Conservation (phyloP, 495 filamentous ascomycete genomes). For the Penicillium paxilli region DNA sequence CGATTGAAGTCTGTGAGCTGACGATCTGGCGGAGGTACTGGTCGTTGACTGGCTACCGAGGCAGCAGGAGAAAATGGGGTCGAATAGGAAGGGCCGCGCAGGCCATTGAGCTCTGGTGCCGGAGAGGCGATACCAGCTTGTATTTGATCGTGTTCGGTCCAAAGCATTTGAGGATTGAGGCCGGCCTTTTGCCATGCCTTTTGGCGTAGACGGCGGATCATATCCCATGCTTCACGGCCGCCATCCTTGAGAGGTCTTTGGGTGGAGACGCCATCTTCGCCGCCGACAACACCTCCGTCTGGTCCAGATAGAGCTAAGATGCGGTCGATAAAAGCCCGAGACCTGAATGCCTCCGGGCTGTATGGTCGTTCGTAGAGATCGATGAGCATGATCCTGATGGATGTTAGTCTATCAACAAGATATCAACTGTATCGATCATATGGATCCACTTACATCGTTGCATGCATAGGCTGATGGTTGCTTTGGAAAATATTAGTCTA, state of each 20-base stretch:
- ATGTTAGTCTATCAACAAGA: conserved; percentile 1
- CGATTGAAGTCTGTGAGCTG: conserved; percentile 35
- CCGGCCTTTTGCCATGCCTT: conserved; percentile 53
- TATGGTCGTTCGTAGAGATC: conserved; percentile 54
- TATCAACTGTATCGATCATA: no score
- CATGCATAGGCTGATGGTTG: conserved; percentile 58
- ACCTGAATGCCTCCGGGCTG: conserved; percentile 47
- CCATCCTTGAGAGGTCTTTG: conserved; percentile 52
- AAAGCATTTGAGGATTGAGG: conserved; percentile 44
- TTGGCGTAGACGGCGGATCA: conserved; percentile 53
- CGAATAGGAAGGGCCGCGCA: conserved; percentile 14
- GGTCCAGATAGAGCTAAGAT: conserved; percentile 54
- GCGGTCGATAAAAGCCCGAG: conserved; percentile 51
- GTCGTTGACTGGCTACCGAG: background rate
- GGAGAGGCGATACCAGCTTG: conserved; percentile 33
- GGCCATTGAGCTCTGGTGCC: conserved; percentile 18
- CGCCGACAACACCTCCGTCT: conserved; percentile 51
- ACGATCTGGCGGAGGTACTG: conserved; percentile 5
- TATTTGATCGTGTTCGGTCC: conserved; percentile 50
- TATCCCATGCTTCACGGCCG: conserved; percentile 55
- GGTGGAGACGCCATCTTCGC: conserved; percentile 48
- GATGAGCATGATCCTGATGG: conserved; percentile 51
- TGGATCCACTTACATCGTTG: conserved; percentile 50
- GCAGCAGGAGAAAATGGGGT: conserved; percentile 7
- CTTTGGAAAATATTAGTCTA: conserved; percentile 13